Evolutionary conservation across 2,329 filamentous ascomycete species (phyloP), one percentile per base, ranked within the genome.

Genomic region (Ceratocystis eucalypticola): DNA sequence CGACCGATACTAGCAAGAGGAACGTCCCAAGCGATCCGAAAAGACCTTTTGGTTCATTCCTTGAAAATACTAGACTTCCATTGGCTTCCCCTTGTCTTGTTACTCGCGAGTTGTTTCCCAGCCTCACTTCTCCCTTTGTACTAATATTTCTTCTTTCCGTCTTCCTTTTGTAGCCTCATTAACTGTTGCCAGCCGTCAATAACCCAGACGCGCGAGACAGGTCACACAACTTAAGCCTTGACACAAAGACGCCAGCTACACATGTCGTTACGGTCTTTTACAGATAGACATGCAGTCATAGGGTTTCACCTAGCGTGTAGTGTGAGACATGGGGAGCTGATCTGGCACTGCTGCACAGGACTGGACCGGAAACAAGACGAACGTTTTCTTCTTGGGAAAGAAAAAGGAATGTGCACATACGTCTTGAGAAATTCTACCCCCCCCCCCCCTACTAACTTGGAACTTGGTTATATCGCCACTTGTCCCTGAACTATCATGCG

Each of bases 11-110:
- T 57, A 33, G 15, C 15, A 57, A n/a, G 28, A 59, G 55, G 55
- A 25, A n/a, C 28, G 17, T 30, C n/a, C 30, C 12, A 37, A 33
- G 22, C 25, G 28, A 65, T 41, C 48, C 55, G 10, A 57, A 65
- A 50, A 41, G 25, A 37, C 15, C 17, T 41, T 33, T 55, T 20
- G n/a, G 33, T 41, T 33, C 64, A 59, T 57, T n/a, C 53, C 64
- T 30, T 59, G 20, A n/a, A 20, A 59, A 57, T 41, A 7, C n/a
- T 22, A 28, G 53, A 28, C 37, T 45, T 46, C 48, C 30, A 41
- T 65, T 33, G 55, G 53, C 64, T 59, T 65, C 64, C 50, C 25
- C 20, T 65, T 37, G 28, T n/a, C 41, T 53, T 37, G 53, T 28
- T 53, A 53, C 48, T 48, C 22, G 50, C 44, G 50, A 41, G 30